Evolutionary conservation across 495 filamentous ascomycete genomes (phyloP).

Genomic region (Neurospora cerealis): DNA sequence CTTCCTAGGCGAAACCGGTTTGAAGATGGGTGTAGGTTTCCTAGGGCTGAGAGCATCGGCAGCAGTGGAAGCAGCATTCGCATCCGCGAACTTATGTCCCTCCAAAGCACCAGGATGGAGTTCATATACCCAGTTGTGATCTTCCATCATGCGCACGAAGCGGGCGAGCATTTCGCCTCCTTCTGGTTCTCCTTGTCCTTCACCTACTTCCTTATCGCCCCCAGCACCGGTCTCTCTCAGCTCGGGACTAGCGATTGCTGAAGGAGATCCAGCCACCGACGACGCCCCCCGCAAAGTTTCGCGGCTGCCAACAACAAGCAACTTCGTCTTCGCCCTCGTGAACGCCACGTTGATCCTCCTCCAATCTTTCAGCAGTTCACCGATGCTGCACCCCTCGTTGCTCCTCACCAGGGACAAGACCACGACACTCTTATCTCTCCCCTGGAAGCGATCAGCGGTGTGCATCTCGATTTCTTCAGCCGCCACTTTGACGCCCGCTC

Average conservation of each 20-base stretch:
- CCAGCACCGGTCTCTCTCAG: background rate
- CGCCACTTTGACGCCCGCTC: background rate
- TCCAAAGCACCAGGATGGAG: slow-evolving; percentile 51
- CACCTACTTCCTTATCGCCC: background rate
- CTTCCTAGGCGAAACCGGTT: background rate
- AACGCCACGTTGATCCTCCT: slow-evolving; percentile 90
- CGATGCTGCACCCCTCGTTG: slow-evolving; percentile 69
- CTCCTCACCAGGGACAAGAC: slow-evolving; percentile 78
- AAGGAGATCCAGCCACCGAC: background rate
- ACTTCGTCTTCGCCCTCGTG: slow-evolving; percentile 80
- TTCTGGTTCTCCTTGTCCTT: slow-evolving; percentile 22
- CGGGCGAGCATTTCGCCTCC: slow-evolving; percentile 54
- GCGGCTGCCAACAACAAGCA: slow-evolving; percentile 75
- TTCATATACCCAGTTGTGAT: slow-evolving; percentile 64
- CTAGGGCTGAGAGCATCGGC: background rate
- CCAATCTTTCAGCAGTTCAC: slow-evolving; percentile 87
- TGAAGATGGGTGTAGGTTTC: background rate
- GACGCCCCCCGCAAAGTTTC: slow-evolving; percentile 49
- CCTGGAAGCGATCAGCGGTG: slow-evolving; percentile 93
- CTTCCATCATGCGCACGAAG: slow-evolving; percentile 68
- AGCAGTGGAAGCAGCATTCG: slow-evolving; percentile 21
- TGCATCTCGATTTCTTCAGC: slow-evolving; percentile 68
- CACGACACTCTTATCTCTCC: slow-evolving; percentile 85
- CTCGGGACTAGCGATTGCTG: slow-evolving; percentile 11
- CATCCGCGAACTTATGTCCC: slow-evolving; percentile 53